Evolutionary conservation across 2,329 filamentous ascomycete genomes (phyloP), one percentile per base, ranked within the genome.

Genomic region (Alternaria gansuensis): DNA sequence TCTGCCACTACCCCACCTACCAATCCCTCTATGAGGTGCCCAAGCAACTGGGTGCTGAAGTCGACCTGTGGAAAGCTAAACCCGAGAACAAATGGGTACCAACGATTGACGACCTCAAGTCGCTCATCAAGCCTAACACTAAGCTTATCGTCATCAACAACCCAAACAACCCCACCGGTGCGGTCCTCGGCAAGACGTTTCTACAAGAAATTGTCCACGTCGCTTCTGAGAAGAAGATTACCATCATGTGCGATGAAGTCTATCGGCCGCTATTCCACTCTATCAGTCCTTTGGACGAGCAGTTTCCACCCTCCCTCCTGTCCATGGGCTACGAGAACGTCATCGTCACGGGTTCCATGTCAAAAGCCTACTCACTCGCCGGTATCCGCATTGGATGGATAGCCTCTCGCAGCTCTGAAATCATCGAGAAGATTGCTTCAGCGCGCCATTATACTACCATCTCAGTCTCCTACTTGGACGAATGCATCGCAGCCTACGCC

Each of bases 371-470:
- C 78, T 87, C 90, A 2, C 80, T 97, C 4, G 91, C 92, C 0
- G 92, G 93, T 2, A 88, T 96, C 61, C 87, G 92, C 0, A 78
- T 93, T 1, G 93, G 93, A 31, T 97, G 93, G 93, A 83, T 94
- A 57, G 91, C 90, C 3, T 89, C 88, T 13, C 86, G 86, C 26
- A 85, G 87, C 74, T 72, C 74, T 5, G 78, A 80, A 0, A 82
- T 96, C 55, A 83, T 94, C 52, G 84, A 88, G 50, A 80, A 83
- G 13, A 82, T 90, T 62, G 87, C 88, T 10, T 77, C 81, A 13
- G 88, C 88, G 1, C 83, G 92, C 39, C 89, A 95, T 75, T 96
- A 95, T 80, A 96, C 91, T 3, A 93, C 90, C 26, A 96, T 96
- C 69, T 90, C 89, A 37, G 91, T 96, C 0, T 91, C 90, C n/a